Base-by-base conservation (phyloP, 345 rosid genomes). In the Carallia pectinifolia region DNA sequence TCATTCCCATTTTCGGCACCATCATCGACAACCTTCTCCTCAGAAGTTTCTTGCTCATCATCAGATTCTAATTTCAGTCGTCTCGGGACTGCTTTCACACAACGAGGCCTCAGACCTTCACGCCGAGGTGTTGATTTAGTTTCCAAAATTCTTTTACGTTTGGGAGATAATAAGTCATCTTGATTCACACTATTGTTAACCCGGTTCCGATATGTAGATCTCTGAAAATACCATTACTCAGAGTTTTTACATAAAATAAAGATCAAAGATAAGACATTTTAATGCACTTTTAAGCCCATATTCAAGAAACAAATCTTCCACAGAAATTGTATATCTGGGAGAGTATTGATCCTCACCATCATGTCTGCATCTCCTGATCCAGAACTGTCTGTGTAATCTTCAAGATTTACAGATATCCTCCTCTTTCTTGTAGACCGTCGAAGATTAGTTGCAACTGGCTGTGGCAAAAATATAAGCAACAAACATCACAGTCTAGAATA, bases 51-150 rank as follows among this genome's bases (percentile, higher is more conserved):
- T 72, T 85, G 85, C 67, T 82, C 94, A 71, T 82, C 91, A 64
- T 80, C 90, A 68, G 88, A 85, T 67, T 88, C 93, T 71, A 80
- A 74, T 77, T 76, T 79, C 64, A 88, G 66, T 47, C 67, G 83
- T 78, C 86, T 86, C 68, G 81, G 82, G 59, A 80, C 62, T 30
- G 78, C 75, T 73, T 82, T 88, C 38, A 96, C 90, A 61, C 86
- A 88, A 66, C 99, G 97, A 66, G 99, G 99, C 63, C 99, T 85
- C 79, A 96, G 77, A 56, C 99, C 99, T 86, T 96, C 98, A 68
- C 99, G 97, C n/a, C 99, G 90, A 61, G 99, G 99, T 9, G 81
- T 82, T 50, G 82, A 77, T 82, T 81, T 89, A 69, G 77, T 66
- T 68, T 82, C 87, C 72, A 62, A 75, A 60, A 70, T 72, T 73